phyloP scores from a whole-genome alignment of 352 stramenopile genomes.

The Phytophthora palmivora region DNA sequence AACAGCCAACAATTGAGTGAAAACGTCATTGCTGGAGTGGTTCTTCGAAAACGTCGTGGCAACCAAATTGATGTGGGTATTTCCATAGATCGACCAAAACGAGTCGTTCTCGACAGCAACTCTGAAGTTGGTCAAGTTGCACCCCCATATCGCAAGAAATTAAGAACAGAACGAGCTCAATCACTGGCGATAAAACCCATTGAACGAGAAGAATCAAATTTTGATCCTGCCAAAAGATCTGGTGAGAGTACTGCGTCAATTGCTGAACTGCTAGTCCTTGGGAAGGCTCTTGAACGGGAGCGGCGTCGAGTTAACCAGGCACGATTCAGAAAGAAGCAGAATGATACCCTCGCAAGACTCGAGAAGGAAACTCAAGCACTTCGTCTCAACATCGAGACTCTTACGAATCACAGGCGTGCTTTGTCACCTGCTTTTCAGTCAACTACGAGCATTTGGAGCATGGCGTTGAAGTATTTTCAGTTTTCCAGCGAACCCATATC shows the following conservation, averaged over 20 bases:
- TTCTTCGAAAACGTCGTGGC: background rate
- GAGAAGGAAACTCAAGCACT: background rate
- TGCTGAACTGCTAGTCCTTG: background rate
- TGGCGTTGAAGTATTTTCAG: background rate
- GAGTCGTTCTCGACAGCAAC: background rate
- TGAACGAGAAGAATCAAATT: background rate
- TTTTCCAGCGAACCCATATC: background rate
- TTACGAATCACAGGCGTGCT: background rate
- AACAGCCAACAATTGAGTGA: background rate
- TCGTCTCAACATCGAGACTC: background rate
- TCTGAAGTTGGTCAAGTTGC: background rate
- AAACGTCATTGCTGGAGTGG: background rate
- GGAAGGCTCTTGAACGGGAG: background rate
- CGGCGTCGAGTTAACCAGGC: background rate
- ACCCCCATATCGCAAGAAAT: background rate
- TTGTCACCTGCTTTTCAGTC: background rate
- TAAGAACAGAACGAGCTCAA: background rate
- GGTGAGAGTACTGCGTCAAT: background rate
- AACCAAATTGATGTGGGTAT: background rate
- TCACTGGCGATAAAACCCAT: background rate
- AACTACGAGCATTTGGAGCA: background rate
- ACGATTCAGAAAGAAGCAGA: background rate
- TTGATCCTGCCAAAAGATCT: background rate
- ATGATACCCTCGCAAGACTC: background rate
- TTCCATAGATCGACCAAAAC: background rate